Evolutionary conservation across 106 monocot genomes (phyloP).

Genomic region (Xerophyta viscosa): DNA sequence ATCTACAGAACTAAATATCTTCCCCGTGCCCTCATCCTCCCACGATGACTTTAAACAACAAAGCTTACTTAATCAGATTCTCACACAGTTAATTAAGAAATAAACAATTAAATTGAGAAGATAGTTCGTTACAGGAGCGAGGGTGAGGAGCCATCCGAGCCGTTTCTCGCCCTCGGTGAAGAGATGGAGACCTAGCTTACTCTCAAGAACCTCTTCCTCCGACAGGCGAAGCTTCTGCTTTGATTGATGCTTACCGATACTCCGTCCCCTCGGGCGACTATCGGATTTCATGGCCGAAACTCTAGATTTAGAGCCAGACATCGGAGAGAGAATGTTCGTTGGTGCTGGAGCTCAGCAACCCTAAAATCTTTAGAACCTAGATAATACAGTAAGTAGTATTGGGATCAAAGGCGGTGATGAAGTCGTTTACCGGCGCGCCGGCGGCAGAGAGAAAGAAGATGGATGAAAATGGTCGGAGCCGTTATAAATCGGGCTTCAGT

Average conservation of each 20-base stretch:
- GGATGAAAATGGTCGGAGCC: too few relatives aligned
- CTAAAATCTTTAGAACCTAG: too few relatives aligned
- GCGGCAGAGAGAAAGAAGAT: too few relatives aligned
- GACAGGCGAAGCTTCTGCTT: slow-evolving; percentile 67
- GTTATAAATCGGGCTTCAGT: too few relatives aligned
- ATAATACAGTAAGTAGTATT: too few relatives aligned
- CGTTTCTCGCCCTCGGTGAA: slow-evolving; percentile 85
- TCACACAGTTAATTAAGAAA: too few relatives aligned
- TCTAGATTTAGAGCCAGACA: slow-evolving; percentile 4
- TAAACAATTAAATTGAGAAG: too few relatives aligned
- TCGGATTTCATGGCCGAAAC: slow-evolving; percentile 32
- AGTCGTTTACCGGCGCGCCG: too few relatives aligned
- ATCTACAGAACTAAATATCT: slow-evolving; percentile 82
- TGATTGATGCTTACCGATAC: slow-evolving; percentile 23
- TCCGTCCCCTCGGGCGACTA: slow-evolving; percentile 28
- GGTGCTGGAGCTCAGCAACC: too few relatives aligned
- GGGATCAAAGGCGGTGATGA: too few relatives aligned
- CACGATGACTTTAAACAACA: slow-evolving; percentile 60
- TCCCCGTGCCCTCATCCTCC: slow-evolving; percentile 69
- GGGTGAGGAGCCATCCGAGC: slow-evolving; percentile 94
- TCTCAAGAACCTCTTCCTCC: slow-evolving; percentile 73
- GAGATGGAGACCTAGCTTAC: slow-evolving; percentile 68
- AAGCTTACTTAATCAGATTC: background rate
- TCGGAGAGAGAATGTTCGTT: too few relatives aligned
- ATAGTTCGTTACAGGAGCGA: slow-evolving; percentile 41